phyloP scores from a whole-genome alignment of 177 flowering plant genomes.

The Telopea speciosissima region DNA sequence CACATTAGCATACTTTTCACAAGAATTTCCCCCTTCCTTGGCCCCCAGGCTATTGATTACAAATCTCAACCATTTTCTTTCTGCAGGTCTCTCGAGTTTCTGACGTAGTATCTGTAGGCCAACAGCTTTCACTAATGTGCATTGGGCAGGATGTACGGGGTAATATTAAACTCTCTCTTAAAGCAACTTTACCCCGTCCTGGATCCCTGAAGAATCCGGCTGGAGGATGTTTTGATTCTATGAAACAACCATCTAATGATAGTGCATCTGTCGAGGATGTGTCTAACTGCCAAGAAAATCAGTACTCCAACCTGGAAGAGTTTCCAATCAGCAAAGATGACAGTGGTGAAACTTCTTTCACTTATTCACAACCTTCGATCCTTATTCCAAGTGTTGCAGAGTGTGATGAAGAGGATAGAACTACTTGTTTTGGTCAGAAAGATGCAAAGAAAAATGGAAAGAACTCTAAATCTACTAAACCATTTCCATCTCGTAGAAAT shows the following conservation, averaged over 20 bases:
- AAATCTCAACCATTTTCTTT: conserved; percentile 1
- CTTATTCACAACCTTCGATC: conserved; percentile 35
- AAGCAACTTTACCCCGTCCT: conserved; percentile 48
- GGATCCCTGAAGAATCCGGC: conserved; percentile 14
- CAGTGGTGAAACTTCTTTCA: conserved; percentile 10
- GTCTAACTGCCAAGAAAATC: conserved; percentile 26
- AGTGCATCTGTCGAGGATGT: conserved; percentile 30
- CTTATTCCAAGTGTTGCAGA: conserved; percentile 84
- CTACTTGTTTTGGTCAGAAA: conserved; percentile 19
- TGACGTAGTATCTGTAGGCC: conserved; percentile 81
- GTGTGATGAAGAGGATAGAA: conserved; percentile 72
- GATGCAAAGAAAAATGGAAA: conserved; percentile 1
- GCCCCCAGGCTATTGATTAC: not conserved
- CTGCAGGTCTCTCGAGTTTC: conserved; percentile 69
- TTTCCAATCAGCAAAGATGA: conserved; percentile 18
- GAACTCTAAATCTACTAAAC: conserved; percentile 17
- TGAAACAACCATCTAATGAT: conserved; percentile 21
- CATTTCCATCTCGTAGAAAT: conserved; percentile 5
- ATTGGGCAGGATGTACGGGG: conserved; percentile 92
- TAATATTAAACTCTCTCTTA: conserved; percentile 79
- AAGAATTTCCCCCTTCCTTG: no score
- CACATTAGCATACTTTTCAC: no score
- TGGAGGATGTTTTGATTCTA: conserved; percentile 19
- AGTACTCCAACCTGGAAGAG: conserved; percentile 17
- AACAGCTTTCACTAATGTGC: conserved; percentile 71